These are phyloP conservation scores for Tolypocladium endophyticum DNA, from an alignment of 2,329 filamentous ascomycete genomes.

Conservation along the genomic window DNA sequence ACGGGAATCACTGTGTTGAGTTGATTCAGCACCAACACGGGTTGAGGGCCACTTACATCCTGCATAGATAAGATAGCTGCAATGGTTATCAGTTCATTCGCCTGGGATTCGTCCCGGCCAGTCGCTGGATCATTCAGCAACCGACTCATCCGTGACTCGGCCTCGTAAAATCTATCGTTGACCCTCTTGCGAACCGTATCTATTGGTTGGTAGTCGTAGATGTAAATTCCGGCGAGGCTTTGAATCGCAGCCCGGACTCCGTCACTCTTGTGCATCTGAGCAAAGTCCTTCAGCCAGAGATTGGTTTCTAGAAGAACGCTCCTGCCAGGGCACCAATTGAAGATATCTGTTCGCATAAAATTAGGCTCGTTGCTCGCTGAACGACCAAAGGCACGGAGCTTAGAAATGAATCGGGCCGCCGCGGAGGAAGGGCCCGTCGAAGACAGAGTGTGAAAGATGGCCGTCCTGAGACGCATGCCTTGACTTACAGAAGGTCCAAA, in stretches of 20 bases:
- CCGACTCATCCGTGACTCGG: conserved; percentile 18
- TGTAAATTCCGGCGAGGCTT: conserved; percentile 28
- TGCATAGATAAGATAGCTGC: conserved; percentile 27
- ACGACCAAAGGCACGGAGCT: neutral
- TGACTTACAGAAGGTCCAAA: conserved; percentile 25
- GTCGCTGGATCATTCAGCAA: conserved; percentile 16
- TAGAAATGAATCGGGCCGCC: neutral
- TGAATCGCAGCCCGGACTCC: conserved; percentile 27
- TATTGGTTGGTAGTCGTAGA: conserved; percentile 27
- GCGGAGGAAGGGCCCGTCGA: neutral
- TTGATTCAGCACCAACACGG: neutral
- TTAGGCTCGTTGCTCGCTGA: neutral
- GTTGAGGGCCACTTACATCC: conserved; percentile 17
- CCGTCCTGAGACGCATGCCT: neutral
- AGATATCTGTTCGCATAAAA: conserved; percentile 17
- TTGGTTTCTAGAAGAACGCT: conserved; percentile 27
- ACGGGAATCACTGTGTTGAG: neutral
- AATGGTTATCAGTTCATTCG: conserved; percentile 25
- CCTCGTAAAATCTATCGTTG: conserved; percentile 19
- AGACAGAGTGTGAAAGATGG: neutral
- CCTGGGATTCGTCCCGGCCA: conserved; percentile 9
- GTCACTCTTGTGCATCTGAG: conserved; percentile 22
- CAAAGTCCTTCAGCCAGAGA: conserved; percentile 28
- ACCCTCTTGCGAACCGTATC: conserved; percentile 19
- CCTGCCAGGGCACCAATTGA: conserved; percentile 29